phyloP scores from a whole-genome alignment of 495 filamentous ascomycete genomes.

The Aspergillus baeticus region DNA sequence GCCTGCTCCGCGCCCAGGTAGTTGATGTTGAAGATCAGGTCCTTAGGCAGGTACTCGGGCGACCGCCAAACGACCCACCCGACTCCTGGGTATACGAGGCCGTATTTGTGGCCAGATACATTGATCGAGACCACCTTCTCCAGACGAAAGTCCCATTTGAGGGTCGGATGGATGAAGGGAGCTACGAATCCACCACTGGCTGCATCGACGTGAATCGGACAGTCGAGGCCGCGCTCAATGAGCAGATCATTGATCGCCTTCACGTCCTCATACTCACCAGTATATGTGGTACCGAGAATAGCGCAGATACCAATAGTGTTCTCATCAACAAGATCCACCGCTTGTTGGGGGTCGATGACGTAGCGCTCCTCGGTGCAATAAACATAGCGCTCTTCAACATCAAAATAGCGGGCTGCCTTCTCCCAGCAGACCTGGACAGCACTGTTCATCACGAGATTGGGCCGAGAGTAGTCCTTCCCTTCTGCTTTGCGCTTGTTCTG shows the following conservation, averaged over 20 bases:
- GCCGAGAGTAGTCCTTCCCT: conserved; percentile 71
- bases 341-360: conserved; percentile 83
- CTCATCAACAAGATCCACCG: conserved; percentile 81
- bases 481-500: conserved; percentile 78
- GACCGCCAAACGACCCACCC: conserved; percentile 91
- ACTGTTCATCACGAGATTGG: conserved; percentile 90
- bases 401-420: conserved; percentile 91
- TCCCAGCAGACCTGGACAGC: conserved; percentile 97
- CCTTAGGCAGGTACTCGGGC: conserved; percentile 79
- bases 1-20: conserved; percentile 92
- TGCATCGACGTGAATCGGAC: conserved; percentile 88
- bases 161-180: conserved; percentile 76
- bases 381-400: conserved; percentile 85
- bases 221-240: conserved; percentile 67
- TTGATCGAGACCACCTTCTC: conserved; percentile 90
- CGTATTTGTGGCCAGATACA: conserved; percentile 89
- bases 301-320: conserved; percentile 94
- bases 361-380: conserved; percentile 80
- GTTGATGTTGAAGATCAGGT: conserved; percentile 97
- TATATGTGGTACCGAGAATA: conserved; percentile 90
- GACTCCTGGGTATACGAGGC: conserved; percentile 78
- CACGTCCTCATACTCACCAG: conserved; percentile 90
- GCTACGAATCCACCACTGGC: conserved; percentile 88
- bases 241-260: conserved; percentile 87
- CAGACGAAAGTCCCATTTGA: conserved; percentile 86